Evolutionary conservation across 331 rosid genomes (phyloP), one percentile per base, ranked within the genome.

Genomic region (Quercus lobata): DNA sequence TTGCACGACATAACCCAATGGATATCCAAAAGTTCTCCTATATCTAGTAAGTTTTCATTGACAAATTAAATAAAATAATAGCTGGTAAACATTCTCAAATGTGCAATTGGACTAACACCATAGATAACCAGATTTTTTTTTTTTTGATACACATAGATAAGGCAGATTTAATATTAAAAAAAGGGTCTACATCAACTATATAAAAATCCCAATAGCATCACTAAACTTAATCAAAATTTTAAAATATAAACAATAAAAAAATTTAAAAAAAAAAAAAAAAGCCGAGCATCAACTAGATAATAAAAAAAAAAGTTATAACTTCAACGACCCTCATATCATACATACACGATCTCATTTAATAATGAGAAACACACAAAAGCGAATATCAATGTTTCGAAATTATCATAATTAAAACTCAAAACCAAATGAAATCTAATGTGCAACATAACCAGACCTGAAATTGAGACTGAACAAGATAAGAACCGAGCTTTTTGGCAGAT

Each of bases 401-500:
- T 41, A 41, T 8, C 46, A 8, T 0, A 41, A 41, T 8, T 41
- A 41, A 41, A 41, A 41, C 46, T 41, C 3, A 41, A 41, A 41
- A 8, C 3, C 46, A 41, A 41, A 41, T 8, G 12, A 2, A 41
- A 41, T 41, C 12, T 2, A 49, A 12, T 49, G 17, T 3, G 18
- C 54, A 14, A 49, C 54, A 49, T 49, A 49, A 1, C 54, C 5
- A 49, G 75, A 96, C 99, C 98, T 93, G 99, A 78, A 96, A 88
- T 75, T 96, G 99, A 61, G 96, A 88, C 86, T 80, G 94, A 77
- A 96, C 4, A n/a, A 93, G 97, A 84, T 81, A 96, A 60, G 98
- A 85, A 10, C 99, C 99, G 15, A 96, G 86, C 88, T 86, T 96
- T 85, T 78, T 83, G 27, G 94, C 82, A 2, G 98, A 49, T 1